phyloP scores from a whole-genome alignment of 257 asterid species.

The Rubia yunnanensis region DNA sequence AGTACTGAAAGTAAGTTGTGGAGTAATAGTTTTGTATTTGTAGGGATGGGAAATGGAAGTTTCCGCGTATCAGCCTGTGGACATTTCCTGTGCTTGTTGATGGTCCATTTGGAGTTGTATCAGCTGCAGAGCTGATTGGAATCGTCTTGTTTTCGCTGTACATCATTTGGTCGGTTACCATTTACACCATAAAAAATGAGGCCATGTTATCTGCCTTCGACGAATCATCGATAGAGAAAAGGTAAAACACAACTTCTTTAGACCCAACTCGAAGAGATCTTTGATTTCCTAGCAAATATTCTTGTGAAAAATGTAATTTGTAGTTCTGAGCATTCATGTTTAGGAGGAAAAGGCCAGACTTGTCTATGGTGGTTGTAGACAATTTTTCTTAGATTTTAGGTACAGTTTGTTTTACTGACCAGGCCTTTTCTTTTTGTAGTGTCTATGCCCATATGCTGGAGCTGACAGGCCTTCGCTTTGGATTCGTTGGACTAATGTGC shows the following conservation, averaged over 20 bases:
- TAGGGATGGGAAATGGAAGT: constrained; percentile 31
- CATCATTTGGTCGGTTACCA: constrained; percentile 50
- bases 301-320: neutral
- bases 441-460: constrained; percentile 38
- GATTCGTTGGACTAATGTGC: constrained; percentile 63
- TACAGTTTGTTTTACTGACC: neutral
- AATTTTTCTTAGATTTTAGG: neutral
- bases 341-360: too few species aligned
- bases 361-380: neutral
- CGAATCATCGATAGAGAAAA: constrained; percentile 22
- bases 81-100: constrained; percentile 74
- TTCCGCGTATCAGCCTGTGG: constrained; percentile 54
- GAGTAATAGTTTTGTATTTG: neutral
- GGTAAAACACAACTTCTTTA: constrained; percentile 26
- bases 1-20: neutral
- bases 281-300: neutral
- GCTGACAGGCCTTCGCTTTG: constrained; percentile 60
- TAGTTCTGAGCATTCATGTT: too few species aligned
- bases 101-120: constrained; percentile 86
- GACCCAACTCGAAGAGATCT: neutral
- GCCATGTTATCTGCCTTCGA: constrained; percentile 20
- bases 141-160: constrained; percentile 39
- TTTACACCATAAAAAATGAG: constrained; percentile 29
- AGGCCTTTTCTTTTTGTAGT: constrained; percentile 24
- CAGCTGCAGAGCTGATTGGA: constrained; percentile 80